These are phyloP conservation scores for Corymbia maculata DNA, from an alignment of 345 rosid species.

Conservation along the genomic window DNA sequence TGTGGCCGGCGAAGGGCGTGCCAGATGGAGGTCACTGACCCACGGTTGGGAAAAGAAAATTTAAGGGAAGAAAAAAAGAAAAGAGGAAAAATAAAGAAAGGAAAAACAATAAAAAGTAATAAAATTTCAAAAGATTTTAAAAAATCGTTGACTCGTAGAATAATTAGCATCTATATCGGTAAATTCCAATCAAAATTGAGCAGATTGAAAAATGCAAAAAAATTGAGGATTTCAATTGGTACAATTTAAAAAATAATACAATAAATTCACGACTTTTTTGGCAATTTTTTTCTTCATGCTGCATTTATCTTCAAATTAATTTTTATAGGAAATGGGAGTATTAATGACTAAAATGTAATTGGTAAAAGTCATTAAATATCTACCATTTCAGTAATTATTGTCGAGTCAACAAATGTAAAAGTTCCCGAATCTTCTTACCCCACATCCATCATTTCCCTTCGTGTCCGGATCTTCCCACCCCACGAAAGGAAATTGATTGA, in stretches of 20 bases:
- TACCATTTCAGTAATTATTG: not conserved
- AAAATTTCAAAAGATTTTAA: too few relatives aligned
- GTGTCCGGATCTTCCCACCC: not conserved
- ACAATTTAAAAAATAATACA: too few relatives aligned
- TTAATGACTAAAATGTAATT: not conserved
- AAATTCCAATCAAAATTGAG: too few relatives aligned
- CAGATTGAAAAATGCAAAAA: too few relatives aligned
- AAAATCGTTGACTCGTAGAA: too few relatives aligned
- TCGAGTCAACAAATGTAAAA: not conserved
- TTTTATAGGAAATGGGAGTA: not conserved
- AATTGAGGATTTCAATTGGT: too few relatives aligned
- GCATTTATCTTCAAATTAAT: rapidly evolving
- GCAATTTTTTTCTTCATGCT: rapidly evolving
- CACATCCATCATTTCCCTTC: not conserved
- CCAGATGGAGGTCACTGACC: too few relatives aligned
- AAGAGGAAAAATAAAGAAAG: too few relatives aligned
- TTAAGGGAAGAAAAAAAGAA: too few relatives aligned
- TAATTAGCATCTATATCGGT: too few relatives aligned
- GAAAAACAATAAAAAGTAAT: too few relatives aligned
- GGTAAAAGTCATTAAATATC: not conserved
- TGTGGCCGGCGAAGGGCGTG: not conserved
- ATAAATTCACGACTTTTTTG: rapidly evolving
- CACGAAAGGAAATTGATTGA: not conserved
- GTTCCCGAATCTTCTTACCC: not conserved
- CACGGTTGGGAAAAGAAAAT: too few relatives aligned